These are phyloP conservation scores for Fragaria ananassa DNA, from an alignment of 306 rosid species.

Conservation along the genomic window DNA sequence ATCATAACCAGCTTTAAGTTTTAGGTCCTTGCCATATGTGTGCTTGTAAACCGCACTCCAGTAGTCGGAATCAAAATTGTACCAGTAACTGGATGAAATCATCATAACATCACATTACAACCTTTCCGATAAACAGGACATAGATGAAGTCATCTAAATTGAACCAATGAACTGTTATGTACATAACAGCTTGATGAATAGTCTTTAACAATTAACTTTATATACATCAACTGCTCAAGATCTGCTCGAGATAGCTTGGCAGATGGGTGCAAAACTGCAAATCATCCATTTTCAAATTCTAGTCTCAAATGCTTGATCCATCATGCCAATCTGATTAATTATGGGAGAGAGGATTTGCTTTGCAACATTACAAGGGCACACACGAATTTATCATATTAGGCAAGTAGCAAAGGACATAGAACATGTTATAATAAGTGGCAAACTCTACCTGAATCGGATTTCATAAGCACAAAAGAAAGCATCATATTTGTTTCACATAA, in stretches of 20 bases:
- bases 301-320: neutral
- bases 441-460: slow-evolving; percentile 7
- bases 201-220: neutral
- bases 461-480: slow-evolving; percentile 5
- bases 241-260: neutral
- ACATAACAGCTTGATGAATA: neutral
- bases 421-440: neutral
- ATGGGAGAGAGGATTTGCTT: neutral
- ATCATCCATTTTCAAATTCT: neutral
- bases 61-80: slow-evolving; percentile 73
- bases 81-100: slow-evolving; percentile 70
- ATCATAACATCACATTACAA: neutral
- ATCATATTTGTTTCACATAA: neutral
- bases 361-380: neutral
- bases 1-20: slow-evolving; percentile 95
- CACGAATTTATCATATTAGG: neutral
- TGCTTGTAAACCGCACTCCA: slow-evolving; percentile 99
- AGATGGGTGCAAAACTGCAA: neutral
- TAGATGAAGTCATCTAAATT: neutral
- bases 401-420: neutral
- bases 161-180: neutral
- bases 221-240: neutral
- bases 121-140: neutral
- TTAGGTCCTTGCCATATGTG: slow-evolving; percentile 73
- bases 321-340: neutral